These are phyloP conservation scores for Brassica incana DNA, from an alignment of 345 rosid species.

Conservation along the genomic window DNA sequence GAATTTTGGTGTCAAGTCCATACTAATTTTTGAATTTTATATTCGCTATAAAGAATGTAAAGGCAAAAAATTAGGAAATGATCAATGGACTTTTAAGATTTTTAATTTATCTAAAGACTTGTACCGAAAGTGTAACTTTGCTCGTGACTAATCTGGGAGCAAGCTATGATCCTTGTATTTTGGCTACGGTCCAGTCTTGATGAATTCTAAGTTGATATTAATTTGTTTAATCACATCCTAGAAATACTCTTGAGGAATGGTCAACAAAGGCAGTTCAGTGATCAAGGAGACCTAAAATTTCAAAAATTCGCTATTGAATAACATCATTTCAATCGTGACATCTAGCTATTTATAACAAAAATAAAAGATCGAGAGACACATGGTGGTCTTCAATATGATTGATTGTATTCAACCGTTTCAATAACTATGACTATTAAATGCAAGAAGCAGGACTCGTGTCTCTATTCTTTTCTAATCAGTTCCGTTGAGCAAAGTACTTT, in stretches of 20 bases:
- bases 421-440: constrained; percentile 5
- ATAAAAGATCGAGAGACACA: constrained; percentile 12
- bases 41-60: neutral
- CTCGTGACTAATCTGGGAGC: neutral
- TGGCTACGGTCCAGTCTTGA: constrained; percentile 8
- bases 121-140: neutral
- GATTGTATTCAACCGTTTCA: constrained; percentile 20
- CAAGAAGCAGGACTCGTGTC: constrained; percentile 17
- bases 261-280: constrained; percentile 24
- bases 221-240: neutral
- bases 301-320: neutral
- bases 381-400: constrained; percentile 23
- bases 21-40: neutral
- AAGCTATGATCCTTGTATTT: neutral
- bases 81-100: neutral
- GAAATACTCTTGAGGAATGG: neutral
- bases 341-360: constrained; percentile 13
- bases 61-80: neutral
- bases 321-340: constrained; percentile 19
- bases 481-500: neutral
- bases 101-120: neutral
- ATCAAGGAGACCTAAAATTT: constrained; percentile 15
- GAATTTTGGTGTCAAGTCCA: constrained; percentile 16
- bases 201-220: neutral
- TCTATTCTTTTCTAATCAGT: neutral